Evolutionary conservation across 306 rosid genomes (phyloP).

Genomic region (Styphnolobium japonicum): DNA sequence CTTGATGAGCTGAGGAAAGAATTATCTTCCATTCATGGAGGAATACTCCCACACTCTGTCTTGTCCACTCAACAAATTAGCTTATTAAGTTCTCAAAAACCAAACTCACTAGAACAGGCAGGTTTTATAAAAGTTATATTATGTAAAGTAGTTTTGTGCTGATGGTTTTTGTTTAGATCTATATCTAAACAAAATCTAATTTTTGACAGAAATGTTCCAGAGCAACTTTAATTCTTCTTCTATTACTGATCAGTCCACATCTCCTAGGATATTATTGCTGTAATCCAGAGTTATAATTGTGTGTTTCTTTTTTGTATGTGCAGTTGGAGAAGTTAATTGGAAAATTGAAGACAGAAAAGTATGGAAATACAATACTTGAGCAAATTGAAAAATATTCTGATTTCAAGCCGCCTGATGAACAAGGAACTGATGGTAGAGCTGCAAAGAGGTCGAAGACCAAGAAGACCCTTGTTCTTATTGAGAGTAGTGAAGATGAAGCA

Average conservation of each 20-base stretch:
- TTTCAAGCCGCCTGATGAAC: conserved; percentile 36
- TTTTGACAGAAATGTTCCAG: not conserved
- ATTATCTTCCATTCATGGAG: conserved; percentile 68
- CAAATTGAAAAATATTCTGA: conserved; percentile 47
- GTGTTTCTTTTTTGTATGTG: not conserved
- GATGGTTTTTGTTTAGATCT: conserved; percentile 6
- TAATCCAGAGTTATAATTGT: conserved; percentile 2
- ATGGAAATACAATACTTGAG: conserved; percentile 68
- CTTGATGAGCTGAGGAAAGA: conserved; percentile 82
- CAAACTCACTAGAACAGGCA: conserved; percentile 69
- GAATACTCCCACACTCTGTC: conserved; percentile 85
- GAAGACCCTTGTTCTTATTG: conserved; percentile 59
- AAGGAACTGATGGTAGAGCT: conserved; percentile 42
- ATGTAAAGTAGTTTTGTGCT: not conserved
- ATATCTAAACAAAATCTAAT: not conserved
- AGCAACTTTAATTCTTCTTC: not conserved
- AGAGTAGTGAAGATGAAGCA: conserved; percentile 75
- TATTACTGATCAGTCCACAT: not conserved
- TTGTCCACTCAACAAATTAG: conserved; percentile 77
- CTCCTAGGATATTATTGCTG: not conserved
- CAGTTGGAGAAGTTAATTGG: conserved; percentile 88
- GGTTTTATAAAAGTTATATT: conserved; percentile 14
- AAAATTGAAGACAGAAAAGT: conserved; percentile 72
- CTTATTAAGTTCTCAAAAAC: conserved; percentile 67
- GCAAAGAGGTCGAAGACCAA: conserved; percentile 60